Evolutionary conservation across 2,329 filamentous ascomycete species (phyloP), one percentile per base, ranked within the genome.

Genomic region (Neonectria magnoliae): DNA sequence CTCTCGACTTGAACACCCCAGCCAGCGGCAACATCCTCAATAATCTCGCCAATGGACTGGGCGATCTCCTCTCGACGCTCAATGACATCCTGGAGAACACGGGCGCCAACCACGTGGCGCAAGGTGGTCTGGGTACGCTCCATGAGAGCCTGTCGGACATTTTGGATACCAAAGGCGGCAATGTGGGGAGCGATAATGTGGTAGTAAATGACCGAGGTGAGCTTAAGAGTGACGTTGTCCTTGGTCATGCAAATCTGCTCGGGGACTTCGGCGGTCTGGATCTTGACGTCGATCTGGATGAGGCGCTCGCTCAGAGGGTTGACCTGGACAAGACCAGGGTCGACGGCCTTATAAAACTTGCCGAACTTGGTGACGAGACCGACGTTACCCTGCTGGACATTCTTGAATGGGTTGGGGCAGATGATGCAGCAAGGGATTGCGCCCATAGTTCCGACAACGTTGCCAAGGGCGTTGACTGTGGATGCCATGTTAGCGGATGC

Each of bases 231-330:
- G 68, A 98, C 96, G 76, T 99, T 99, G 85, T 99, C 96, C 84
- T 98, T 98, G 79, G 96, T 99, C 94, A 99, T 99, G 86, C 96
- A 98, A 67, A 95, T 90, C 82, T 99, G 96, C 81, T 94, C 90
- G 18, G 95, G 95, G 25, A 99, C 96, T 84, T 99, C 91, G 79
- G 97, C 93, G 70, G 97, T 98, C 83, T 99, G 96, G 73, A 98
- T 98, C 89, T 98, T 99, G 83, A 99, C 96, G 79, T 99, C 96
- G 77, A 99, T 91, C 75, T 97, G 93, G 72, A 93, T 91, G 45
- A 99, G 87, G 63, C 86, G 88, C 85, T 99, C 96, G 75, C 92
- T 95, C 59, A 98, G 89, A 3, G 95, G 95, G 83, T 99, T 99
- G 85, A 99, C 90, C 85, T 97, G 97, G 80, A 98, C 93, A 33